phyloP scores from a whole-genome alignment of 495 filamentous ascomycete genomes.

The Amphirosellinia nigrospora region DNA sequence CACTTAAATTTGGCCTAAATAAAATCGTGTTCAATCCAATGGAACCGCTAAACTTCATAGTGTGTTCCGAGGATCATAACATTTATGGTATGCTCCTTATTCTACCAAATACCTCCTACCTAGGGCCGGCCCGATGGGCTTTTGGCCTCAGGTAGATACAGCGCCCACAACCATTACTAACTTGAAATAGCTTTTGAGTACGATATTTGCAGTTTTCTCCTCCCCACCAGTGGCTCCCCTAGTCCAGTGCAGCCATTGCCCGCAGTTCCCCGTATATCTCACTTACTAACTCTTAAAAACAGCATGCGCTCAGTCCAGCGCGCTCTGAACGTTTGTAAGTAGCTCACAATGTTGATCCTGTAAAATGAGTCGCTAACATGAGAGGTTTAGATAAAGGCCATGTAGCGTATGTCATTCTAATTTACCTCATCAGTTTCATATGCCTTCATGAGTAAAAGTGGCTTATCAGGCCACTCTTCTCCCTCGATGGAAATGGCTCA shows the following conservation, averaged over 20 bases:
- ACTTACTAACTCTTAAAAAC: slow-evolving; percentile 16
- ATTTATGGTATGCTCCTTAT: slow-evolving; percentile 45
- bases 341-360: neutral
- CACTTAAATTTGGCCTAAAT: slow-evolving; percentile 83
- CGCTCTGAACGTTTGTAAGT: slow-evolving; percentile 27
- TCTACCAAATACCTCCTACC: neutral
- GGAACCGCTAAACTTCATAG: slow-evolving; percentile 91
- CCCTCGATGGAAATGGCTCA: no score
- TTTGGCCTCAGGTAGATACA: neutral
- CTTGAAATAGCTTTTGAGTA: slow-evolving; percentile 24
- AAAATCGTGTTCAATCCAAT: slow-evolving; percentile 93
- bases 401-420: slow-evolving; percentile 60
- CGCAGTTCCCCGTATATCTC: neutral
- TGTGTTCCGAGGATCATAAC: slow-evolving; percentile 70
- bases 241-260: no score
- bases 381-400: slow-evolving; percentile 73
- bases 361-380: slow-evolving; percentile 11
- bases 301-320: slow-evolving; percentile 33
- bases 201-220: neutral
- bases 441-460: neutral
- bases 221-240: neutral
- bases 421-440: neutral
- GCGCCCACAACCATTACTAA: neutral
- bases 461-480: neutral
- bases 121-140: neutral